These are phyloP conservation scores for Didymella arachidicola DNA, from an alignment of 2,329 filamentous ascomycete species.

Conservation along the genomic window DNA sequence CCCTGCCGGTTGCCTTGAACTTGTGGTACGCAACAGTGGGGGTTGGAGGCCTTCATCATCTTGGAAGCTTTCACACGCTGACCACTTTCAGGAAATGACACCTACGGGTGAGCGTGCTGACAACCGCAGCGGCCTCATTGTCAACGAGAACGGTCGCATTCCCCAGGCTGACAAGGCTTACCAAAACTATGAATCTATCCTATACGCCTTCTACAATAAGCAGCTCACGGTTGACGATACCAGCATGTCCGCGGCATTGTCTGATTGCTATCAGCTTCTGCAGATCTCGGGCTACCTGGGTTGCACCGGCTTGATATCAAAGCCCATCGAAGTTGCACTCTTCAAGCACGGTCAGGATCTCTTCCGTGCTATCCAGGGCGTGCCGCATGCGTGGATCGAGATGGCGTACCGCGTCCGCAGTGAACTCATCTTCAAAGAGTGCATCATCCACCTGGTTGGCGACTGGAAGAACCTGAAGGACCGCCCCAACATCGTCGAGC, in stretches of 20 bases:
- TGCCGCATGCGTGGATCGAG: conserved; percentile 57
- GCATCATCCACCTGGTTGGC: conserved; percentile 55
- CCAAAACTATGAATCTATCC: conserved; percentile 53
- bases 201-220: conserved; percentile 58
- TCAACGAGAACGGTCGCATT: conserved; percentile 49
- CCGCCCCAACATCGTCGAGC: conserved; percentile 9
- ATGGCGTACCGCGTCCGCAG: conserved; percentile 57
- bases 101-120: conserved; percentile 40
- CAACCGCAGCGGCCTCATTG: conserved; percentile 27
- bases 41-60: background rate
- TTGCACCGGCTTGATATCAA: conserved; percentile 53
- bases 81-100: conserved; percentile 44
- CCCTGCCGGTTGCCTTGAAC: conserved; percentile 35
- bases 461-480: conserved; percentile 47
- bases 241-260: conserved; percentile 51
- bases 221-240: conserved; percentile 52
- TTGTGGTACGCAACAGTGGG: conserved; percentile 31
- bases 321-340: conserved; percentile 58
- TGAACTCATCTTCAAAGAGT: conserved; percentile 56
- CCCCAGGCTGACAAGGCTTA: conserved; percentile 37
- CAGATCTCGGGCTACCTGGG: conserved; percentile 58
- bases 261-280: conserved; percentile 52
- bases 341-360: conserved; percentile 57
- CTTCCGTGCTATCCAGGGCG: conserved; percentile 54
- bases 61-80: background rate